Base-by-base conservation (phyloP, 352 stramenopile species). In the Thraustochytrium striatum region DNA sequence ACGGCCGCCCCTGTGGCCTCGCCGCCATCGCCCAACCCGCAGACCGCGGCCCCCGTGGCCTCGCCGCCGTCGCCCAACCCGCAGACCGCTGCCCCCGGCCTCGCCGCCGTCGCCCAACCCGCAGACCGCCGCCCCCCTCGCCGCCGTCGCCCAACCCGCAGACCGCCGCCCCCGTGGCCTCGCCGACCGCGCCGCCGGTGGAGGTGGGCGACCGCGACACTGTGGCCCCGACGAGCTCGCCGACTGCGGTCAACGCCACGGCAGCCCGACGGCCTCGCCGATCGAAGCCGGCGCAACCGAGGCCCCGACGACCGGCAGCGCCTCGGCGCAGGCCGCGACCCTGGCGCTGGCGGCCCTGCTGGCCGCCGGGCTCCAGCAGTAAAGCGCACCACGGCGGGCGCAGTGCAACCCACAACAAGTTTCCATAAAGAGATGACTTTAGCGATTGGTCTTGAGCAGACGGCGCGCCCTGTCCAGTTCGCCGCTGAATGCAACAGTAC, bases 401-500 rank as follows among this genome's bases (percentile, higher is more conserved):
- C 33, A 69, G 28, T 28, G 25, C 25, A 9, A 9, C 58, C 2
- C 58, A 0, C 38, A 43, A 25, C 58, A 21, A 50, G n/a, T 30
- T n/a, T 61, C 53, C 58, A 13, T 50, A 47, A 47, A 47, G 39
- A 47, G 5, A 47, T 13, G 39, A 5, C 3, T 16, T 52, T 70
- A 75, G 19, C 65, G 39, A 7, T 39, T 61, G 3, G 65, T 75
- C 25, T 75, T 75, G 35, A 75, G 52, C 0, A 75, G 28, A 5
- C 65, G 39, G 11, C 65, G 65, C 25, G 65, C 65, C 11, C 65
- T 11, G 41, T 75, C 65, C 16, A 61, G 65, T 30, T 75, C 65
- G 35, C 65, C 65, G 44, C 65, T 30, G 28, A 1, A 75, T 13
- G 8, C 52, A 75, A 7, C 58, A 43, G 47, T 75, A 75, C 19